A percentile compares a stretch with the other conserved stretches of the same genome.
Evolutionary conservation across 192 early-diverging fungal species (phyloP).

Genomic region (Coemansia sp.): DNA sequence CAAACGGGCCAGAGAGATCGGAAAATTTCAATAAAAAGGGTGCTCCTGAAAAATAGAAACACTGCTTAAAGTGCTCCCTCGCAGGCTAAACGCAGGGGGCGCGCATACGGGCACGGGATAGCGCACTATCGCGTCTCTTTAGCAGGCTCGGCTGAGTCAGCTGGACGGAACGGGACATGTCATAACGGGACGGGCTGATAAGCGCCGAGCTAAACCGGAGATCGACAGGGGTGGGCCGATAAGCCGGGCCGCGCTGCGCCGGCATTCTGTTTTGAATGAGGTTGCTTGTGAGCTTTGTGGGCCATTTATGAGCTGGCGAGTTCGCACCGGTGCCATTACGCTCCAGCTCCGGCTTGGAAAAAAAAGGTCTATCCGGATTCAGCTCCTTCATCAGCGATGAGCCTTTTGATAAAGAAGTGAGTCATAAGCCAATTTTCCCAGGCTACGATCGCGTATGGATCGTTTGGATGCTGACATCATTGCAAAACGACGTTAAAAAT

Average conservation of each 20-base stretch:
- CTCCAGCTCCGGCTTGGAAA: too few species aligned
- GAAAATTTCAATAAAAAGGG: conserved; percentile 1
- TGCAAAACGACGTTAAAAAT: not conserved
- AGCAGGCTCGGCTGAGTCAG: not conserved
- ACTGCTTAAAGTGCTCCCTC: not conserved
- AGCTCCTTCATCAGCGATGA: not conserved
- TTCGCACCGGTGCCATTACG: too few species aligned
- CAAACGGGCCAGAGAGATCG: not conserved
- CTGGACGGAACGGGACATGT: not conserved
- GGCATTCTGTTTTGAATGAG: too few species aligned
- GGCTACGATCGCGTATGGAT: not conserved
- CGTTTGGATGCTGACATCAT: not conserved
- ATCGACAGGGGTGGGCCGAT: too few species aligned
- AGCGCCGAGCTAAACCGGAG: too few species aligned
- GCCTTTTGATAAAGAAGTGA: not conserved
- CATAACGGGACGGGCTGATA: too few species aligned
- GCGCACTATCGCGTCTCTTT: not conserved
- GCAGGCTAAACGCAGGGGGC: not conserved
- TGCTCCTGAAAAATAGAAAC: not conserved
- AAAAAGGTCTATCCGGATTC: not conserved
- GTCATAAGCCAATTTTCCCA: not conserved
- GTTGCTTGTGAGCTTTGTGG: too few species aligned
- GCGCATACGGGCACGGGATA: not conserved
- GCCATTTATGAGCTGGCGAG: too few species aligned
- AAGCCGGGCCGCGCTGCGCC: not conserved